phyloP scores from a whole-genome alignment of 2,329 filamentous ascomycete species.

The Trichoderma arundinaceum region DNA sequence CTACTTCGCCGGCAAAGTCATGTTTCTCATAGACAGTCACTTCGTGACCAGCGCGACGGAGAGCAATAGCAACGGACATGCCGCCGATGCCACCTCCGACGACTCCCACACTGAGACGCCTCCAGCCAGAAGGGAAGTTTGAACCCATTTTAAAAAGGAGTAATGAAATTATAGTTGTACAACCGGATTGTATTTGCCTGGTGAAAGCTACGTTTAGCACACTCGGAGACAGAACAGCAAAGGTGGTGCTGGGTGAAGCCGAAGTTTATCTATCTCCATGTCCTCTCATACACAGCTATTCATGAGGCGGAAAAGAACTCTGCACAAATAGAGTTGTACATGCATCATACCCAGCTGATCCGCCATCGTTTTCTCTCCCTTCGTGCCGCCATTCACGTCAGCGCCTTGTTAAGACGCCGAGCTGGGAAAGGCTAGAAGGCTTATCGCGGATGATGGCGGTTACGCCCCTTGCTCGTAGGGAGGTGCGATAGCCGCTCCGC shows the following conservation, averaged over 20 bases:
- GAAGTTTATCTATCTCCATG: conserved; percentile 19
- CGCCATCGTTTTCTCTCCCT: conserved; percentile 2
- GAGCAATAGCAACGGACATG: conserved; percentile 53
- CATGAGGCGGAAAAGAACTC: conserved; percentile 21
- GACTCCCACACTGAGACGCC: conserved; percentile 51
- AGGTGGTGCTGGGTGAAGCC: neutral
- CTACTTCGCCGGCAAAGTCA: conserved; percentile 71
- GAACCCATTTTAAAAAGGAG: conserved; percentile 39
- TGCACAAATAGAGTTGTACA: neutral
- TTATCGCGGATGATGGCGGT: conserved; percentile 28
- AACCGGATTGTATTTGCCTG: neutral
- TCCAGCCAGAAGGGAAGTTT: conserved; percentile 46
- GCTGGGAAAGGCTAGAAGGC: conserved; percentile 10
- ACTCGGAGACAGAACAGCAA: neutral
- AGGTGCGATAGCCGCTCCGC: conserved; percentile 26
- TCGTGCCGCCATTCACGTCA: conserved; percentile 22
- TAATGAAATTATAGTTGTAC: neutral
- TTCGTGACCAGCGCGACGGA: conserved; percentile 53
- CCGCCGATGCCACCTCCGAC: conserved; percentile 57
- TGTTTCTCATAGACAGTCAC: conserved; percentile 69
- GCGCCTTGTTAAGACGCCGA: neutral
- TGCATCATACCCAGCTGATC: neutral
- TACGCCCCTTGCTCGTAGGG: conserved; percentile 1
- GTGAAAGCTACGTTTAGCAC: neutral
- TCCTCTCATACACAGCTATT: neutral